These are phyloP conservation scores for Candida germanica DNA, from an alignment of 805 yeast genomes.

Conservation along the genomic window DNA sequence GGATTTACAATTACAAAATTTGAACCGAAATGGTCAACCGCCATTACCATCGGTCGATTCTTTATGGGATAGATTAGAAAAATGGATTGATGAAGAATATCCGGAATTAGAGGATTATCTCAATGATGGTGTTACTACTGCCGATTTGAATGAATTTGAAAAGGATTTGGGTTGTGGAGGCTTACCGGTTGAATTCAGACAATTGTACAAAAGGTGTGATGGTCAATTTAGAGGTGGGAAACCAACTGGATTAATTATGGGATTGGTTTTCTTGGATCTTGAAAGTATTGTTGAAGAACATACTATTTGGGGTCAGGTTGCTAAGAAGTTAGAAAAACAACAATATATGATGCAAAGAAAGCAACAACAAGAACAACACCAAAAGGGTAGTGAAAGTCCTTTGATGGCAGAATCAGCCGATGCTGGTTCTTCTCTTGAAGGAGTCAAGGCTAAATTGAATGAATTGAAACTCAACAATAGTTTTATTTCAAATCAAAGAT, in stretches of 20 bases:
- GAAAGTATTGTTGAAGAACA: slow-evolving; percentile 42
- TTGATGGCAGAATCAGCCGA: slow-evolving; percentile 6
- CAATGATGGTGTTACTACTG: slow-evolving; percentile 42
- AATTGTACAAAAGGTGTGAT: slow-evolving; percentile 43
- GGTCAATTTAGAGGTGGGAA: slow-evolving; percentile 46
- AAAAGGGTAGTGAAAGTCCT: slow-evolving; percentile 2
- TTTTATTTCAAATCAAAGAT: slow-evolving; percentile 33
- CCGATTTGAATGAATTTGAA: slow-evolving; percentile 46
- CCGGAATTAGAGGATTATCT: slow-evolving; percentile 44
- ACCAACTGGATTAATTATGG: slow-evolving; percentile 45
- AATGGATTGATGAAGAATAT: slow-evolving; percentile 44
- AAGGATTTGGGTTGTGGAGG: slow-evolving; percentile 42
- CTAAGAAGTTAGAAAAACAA: slow-evolving; percentile 38
- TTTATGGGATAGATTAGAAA: slow-evolving; percentile 41
- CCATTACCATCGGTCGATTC: slow-evolving; percentile 47
- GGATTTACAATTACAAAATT: slow-evolving; percentile 44
- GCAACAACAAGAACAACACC: slow-evolving; percentile 8
- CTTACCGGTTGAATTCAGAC: slow-evolving; percentile 44
- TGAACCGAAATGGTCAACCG: slow-evolving; percentile 45
- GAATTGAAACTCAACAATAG: slow-evolving; percentile 16
- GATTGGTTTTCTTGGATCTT: slow-evolving; percentile 40
- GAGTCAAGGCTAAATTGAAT: slow-evolving; percentile 11
- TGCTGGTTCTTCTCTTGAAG: slow-evolving; percentile 17
- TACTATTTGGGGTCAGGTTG: slow-evolving; percentile 40
- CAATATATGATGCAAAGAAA: slow-evolving; percentile 28